These are phyloP conservation scores for Eimeria necatrix DNA, from an alignment of 169 alveolate species.

Conservation along the genomic window DNA sequence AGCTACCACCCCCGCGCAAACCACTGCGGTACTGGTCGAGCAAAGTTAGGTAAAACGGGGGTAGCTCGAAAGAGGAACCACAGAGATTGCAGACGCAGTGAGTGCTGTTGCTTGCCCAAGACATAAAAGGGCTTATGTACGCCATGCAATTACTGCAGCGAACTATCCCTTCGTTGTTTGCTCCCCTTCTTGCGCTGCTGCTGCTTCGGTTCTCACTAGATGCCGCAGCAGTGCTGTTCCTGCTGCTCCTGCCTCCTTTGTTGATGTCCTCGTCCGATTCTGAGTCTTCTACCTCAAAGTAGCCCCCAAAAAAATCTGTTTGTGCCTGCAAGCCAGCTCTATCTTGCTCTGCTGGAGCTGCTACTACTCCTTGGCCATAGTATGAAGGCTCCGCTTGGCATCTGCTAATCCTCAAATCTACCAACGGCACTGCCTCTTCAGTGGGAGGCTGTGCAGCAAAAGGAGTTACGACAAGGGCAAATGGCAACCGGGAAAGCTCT, in stretches of 20 bases:
- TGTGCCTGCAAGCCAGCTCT: not conserved
- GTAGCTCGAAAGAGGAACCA: conserved; percentile 82
- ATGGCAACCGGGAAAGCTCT: conserved; percentile 68
- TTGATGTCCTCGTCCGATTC: conserved; percentile 1
- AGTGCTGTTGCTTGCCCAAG: conserved; percentile 83
- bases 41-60: conserved; percentile 73
- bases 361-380: not conserved
- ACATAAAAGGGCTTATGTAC: conserved; percentile 84
- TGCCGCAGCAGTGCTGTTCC: conserved; percentile 36
- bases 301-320: conserved; percentile 3
- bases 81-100: conserved; percentile 86
- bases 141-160: conserved; percentile 85
- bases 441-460: conserved; percentile 76
- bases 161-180: conserved; percentile 78
- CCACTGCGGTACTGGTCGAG: conserved; percentile 74
- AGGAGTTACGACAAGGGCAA: conserved; percentile 75
- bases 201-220: conserved; percentile 46
- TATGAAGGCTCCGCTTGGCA: conserved; percentile 20
- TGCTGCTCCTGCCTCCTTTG: conserved; percentile 20
- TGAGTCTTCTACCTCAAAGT: conserved; percentile 36
- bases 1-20: conserved; percentile 55
- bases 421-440: conserved; percentile 76
- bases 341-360: conserved; percentile 24
- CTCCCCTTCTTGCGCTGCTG: conserved; percentile 29
- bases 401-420: conserved; percentile 54